Percentiles rank a stretch among this genome's conserved stretches.
Evolutionary conservation across 169 alveolate species (phyloP).

Genomic region (Cytauxzoon felis): DNA sequence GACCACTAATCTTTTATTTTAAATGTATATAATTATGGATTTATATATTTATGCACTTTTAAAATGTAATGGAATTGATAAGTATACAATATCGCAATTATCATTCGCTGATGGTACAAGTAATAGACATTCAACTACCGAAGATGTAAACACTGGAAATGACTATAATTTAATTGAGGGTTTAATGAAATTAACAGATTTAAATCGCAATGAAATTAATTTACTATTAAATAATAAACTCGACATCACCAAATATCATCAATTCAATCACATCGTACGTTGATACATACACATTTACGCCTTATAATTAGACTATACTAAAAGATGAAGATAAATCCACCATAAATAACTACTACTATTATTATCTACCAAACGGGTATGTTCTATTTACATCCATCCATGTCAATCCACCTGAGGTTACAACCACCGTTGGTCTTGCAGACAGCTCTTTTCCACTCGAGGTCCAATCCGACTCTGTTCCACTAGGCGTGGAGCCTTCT

Average conservation of each 20-base stretch:
- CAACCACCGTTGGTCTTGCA: too few species aligned
- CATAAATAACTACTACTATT: slow-evolving; percentile 25
- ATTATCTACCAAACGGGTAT: slow-evolving; percentile 47
- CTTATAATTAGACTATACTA: slow-evolving; percentile 4
- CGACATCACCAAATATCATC: slow-evolving; percentile 2
- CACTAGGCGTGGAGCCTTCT: too few species aligned
- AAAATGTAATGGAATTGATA: neutral
- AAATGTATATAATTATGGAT: neutral
- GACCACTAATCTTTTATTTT: slow-evolving; percentile 2
- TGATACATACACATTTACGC: neutral
- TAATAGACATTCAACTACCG: neutral
- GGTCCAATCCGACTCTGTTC: too few species aligned
- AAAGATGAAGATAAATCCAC: slow-evolving; percentile 6
- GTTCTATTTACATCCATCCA: neutral
- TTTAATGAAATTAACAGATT: neutral
- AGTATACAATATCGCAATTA: neutral
- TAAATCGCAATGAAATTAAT: neutral
- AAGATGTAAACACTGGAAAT: neutral
- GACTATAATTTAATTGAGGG: slow-evolving; percentile 1
- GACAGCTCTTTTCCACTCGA: too few species aligned
- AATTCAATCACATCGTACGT: slow-evolving; percentile 1
- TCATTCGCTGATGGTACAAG: neutral
- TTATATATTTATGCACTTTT: neutral
- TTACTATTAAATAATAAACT: neutral
- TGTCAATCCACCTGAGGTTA: too few species aligned